Base-by-base conservation (phyloP, 345 rosid genomes). In the Eucalyptus rudis region DNA sequence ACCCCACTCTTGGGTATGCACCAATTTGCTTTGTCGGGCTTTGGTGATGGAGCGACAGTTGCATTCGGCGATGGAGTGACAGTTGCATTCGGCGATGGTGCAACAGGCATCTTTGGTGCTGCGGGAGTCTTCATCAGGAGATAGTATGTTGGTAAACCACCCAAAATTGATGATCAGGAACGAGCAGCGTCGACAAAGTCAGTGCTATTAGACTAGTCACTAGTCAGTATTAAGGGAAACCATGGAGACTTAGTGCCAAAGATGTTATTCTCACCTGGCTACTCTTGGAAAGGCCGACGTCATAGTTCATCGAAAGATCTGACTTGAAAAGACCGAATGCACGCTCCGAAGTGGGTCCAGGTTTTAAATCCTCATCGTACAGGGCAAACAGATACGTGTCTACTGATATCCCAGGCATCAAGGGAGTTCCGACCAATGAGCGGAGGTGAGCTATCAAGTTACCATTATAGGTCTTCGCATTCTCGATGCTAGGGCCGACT, bases 311-410 rank as follows among this genome's bases (percentile, higher is more conserved):
- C 87, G 98, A 91, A 79, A 95, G 93, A 89, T 96, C 99, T 33
- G 95, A 89, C 89, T 93, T 95, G 90, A 94, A 98, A 89, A 98
- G 94, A 7, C 98, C 99, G 40, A 96, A 98, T 12, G 96, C 86
- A 20, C 95, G 92, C 89, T 96, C 98, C 3, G 98, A 96, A 22
- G 89, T 76, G 86, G 94, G 96, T 33, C 99, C 98, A 10, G 97
- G 96, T 86, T 98, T 98, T 92, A 97, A 93, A 91, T 98, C 93
- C 91, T 98, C 99, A 45, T 98, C 98, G 71, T 95, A 98, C 31
- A 98, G 88, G 25, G 98, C 97, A 88, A 98, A 97, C 33, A 98
- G 91, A 90, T 95, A 98, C 24, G 99, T 97, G 56, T 97, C 99
- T 44, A 95, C 95, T 3, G 97, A 91, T 91, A 92, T 97, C 54